Conservation (phyloP, 306 rosid species). For the Lathyrus aphaca region DNA sequence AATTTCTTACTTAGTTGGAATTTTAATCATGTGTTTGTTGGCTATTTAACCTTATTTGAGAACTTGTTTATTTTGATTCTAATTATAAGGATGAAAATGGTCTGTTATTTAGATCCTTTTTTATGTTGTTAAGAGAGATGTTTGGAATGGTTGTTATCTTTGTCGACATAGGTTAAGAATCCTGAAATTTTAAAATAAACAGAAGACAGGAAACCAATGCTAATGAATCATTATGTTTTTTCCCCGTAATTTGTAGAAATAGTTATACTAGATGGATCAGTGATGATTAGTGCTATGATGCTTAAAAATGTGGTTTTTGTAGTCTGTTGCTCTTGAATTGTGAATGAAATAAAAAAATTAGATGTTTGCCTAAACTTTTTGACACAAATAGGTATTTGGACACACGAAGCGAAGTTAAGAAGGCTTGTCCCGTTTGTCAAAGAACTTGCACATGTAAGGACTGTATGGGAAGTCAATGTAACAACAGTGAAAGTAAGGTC, state of each 20-base stretch:
- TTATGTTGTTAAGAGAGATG: constrained; percentile 3
- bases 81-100: no score
- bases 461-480: constrained; percentile 64
- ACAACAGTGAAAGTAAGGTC: constrained; percentile 96
- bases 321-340: constrained; percentile 27
- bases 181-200: not conserved
- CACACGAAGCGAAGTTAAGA: constrained; percentile 75
- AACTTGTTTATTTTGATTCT: constrained; percentile 9
- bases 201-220: not conserved
- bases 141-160: not conserved
- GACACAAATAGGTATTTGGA: constrained; percentile 66
- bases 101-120: constrained; percentile 7
- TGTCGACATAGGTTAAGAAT: constrained; percentile 2
- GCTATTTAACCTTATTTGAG: constrained; percentile 16
- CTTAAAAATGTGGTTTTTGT: constrained; percentile 27
- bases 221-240: constrained; percentile 1
- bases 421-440: constrained; percentile 92
- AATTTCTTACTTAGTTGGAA: constrained; percentile 26
- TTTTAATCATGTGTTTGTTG: not conserved
- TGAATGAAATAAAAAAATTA: constrained; percentile 23
- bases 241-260: not conserved
- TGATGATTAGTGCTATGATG: constrained; percentile 23
- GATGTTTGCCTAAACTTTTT: constrained; percentile 34
- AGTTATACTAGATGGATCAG: constrained; percentile 20
- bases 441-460: constrained; percentile 85